Base-by-base conservation (phyloP, 495 filamentous ascomycete genomes). In the Rhypophila decipiens region DNA sequence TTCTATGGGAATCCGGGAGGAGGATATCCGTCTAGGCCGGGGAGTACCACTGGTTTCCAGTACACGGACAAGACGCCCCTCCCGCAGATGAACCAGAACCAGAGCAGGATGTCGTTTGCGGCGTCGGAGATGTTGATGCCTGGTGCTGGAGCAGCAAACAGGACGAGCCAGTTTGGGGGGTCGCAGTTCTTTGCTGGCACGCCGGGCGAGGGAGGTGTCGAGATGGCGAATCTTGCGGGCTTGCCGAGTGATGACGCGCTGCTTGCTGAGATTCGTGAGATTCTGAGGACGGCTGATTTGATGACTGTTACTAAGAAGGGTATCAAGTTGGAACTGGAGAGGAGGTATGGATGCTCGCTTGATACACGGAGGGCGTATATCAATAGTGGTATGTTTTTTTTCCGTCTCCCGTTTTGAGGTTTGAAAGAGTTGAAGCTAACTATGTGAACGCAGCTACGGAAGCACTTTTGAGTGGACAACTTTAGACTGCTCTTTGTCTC, bases 231-330 rank as follows among this genome's bases (percentile, higher is more conserved):
- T 51, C 58, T 83, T 24, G 73, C 76, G 17, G 76, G 79, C 15
- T 64, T 95, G 55, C 93, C 93, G 1, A 83, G 70, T 50, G 93
- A 99, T 51, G 93, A 99, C 63, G 84, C 88, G 17, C 74, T 99
- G 39, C 70, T 97, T 39, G 84, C 87, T 1, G 94, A 99, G 74
- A 97, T 99, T 47, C 74, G 93, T 34, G 90, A 96, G 55, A 94
- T 99, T 45, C 70, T 99, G 40, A 74, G 82, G 51, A 90, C 86
- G 2, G 88, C 88, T 2, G 94, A 99, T 71, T 71, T 99, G 57
- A 99, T 99, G 93, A 88, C 73, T 9, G 86, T 97, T 23, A 97
- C 94, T 51, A 99, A 99, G 84, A 99, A 97, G 81, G 87, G 85
- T 49, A 85, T 99, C 69, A 96, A 96, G 76, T 66, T 77, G 49